These are phyloP conservation scores for Yamadazyma triangularis DNA, from an alignment of 1,139 yeast genomes.

Conservation along the genomic window DNA sequence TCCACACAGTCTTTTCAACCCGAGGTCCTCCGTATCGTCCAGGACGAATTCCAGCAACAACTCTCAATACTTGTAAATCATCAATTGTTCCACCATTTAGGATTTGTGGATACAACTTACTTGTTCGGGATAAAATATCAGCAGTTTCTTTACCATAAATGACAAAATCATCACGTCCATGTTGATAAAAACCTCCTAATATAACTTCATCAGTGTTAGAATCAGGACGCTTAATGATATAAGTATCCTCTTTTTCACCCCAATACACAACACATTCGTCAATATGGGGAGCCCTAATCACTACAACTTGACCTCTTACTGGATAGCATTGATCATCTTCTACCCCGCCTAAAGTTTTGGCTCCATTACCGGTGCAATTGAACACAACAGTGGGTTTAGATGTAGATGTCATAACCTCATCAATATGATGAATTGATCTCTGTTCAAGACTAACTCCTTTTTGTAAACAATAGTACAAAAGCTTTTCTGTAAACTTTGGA, in stretches of 20 bases:
- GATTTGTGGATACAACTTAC: constrained; percentile 50
- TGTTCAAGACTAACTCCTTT: constrained; percentile 28
- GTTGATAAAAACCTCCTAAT: constrained; percentile 64
- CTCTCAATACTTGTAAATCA: constrained; percentile 44
- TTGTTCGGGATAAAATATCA: constrained; percentile 54
- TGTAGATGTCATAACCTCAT: constrained; percentile 43
- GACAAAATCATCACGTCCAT: constrained; percentile 52
- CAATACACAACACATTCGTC: constrained; percentile 46
- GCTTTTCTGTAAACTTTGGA: constrained; percentile 19
- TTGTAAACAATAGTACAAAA: constrained; percentile 6
- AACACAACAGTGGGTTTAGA: constrained; percentile 54
- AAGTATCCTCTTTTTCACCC: constrained; percentile 53
- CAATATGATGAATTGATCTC: constrained; percentile 41
- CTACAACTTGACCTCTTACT: constrained; percentile 67
- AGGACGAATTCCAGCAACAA: constrained; percentile 68
- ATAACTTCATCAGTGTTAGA: constrained; percentile 44
- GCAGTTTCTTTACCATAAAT: constrained; percentile 50
- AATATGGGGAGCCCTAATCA: constrained; percentile 54
- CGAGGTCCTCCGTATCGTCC: constrained; percentile 65
- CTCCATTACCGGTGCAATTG: constrained; percentile 70
- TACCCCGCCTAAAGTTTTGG: constrained; percentile 53
- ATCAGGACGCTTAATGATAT: constrained; percentile 31
- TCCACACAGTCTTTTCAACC: constrained; percentile 46
- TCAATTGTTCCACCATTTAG: constrained; percentile 17
- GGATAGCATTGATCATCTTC: constrained; percentile 52